Percentiles rank a stretch among this genome's conserved stretches.
Conservation (phyloP, 768 basidiomycete species). For the Amanita fuliginea region DNA sequence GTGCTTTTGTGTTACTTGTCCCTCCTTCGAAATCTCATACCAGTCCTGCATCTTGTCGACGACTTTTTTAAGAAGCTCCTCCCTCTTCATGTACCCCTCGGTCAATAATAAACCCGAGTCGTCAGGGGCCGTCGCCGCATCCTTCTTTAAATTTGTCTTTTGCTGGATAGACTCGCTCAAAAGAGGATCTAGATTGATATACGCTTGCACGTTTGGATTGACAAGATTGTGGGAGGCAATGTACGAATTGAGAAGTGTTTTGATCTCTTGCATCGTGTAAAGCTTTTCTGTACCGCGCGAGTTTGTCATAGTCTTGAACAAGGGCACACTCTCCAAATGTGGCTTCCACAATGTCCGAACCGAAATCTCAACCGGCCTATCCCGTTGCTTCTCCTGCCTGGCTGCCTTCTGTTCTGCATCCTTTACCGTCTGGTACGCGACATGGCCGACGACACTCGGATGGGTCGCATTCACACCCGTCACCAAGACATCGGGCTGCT, state of each 20-base stretch:
- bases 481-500: slow-evolving; percentile 43
- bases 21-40: slow-evolving; percentile 54
- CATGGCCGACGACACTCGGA: slow-evolving; percentile 42
- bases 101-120: neutral
- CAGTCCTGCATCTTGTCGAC: slow-evolving; percentile 65
- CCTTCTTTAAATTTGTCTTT: slow-evolving; percentile 21
- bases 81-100: slow-evolving; percentile 51
- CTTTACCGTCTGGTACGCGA: slow-evolving; percentile 45
- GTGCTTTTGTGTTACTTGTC: slow-evolving; percentile 50
- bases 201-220: slow-evolving; percentile 56
- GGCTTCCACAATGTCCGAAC: slow-evolving; percentile 75
- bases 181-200: slow-evolving; percentile 55
- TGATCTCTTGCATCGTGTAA: slow-evolving; percentile 49
- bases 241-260: slow-evolving; percentile 49
- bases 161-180: slow-evolving; percentile 25
- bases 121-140: slow-evolving; percentile 6
- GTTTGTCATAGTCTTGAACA: slow-evolving; percentile 48
- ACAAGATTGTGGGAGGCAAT: slow-evolving; percentile 48
- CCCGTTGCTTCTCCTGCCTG: too few species aligned
- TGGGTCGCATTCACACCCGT: slow-evolving; percentile 46
- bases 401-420: slow-evolving; percentile 52
- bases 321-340: slow-evolving; percentile 35
- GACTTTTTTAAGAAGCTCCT: slow-evolving; percentile 46
- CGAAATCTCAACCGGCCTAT: slow-evolving; percentile 18
- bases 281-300: slow-evolving; percentile 33